These are phyloP conservation scores for Quercus glauca DNA, from an alignment of 306 rosid genomes.

Conservation along the genomic window DNA sequence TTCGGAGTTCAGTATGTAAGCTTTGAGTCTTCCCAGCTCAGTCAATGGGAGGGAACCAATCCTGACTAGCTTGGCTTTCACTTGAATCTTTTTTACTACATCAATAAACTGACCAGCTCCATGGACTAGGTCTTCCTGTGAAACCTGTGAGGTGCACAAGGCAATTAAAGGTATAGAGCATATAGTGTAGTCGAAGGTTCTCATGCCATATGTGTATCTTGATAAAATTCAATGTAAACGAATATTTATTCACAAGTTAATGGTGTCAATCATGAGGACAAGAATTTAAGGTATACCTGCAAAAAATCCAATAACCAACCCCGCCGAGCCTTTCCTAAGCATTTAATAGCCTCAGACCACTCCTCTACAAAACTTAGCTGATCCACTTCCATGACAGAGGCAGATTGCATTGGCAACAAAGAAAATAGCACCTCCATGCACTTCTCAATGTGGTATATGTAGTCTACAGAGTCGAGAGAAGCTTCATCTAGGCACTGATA, in stretches of 20 bases:
- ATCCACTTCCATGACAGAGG: conserved; percentile 15
- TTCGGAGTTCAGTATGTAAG: conserved; percentile 56
- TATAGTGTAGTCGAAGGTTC: neutral
- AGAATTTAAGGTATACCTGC: conserved; percentile 41
- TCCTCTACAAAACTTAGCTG: conserved; percentile 44
- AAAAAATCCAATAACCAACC: conserved; percentile 70
- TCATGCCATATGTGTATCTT: neutral
- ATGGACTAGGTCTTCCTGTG: conserved; percentile 47
- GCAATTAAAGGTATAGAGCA: conserved; percentile 1
- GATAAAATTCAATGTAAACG: neutral
- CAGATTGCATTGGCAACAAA: conserved; percentile 56
- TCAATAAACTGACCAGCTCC: conserved; percentile 34
- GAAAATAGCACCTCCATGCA: conserved; percentile 81
- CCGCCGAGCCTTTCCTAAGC: conserved; percentile 77
- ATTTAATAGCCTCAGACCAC: conserved; percentile 74
- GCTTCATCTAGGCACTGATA: conserved; percentile 66
- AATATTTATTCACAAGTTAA: neutral
- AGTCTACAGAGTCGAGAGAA: conserved; percentile 52
- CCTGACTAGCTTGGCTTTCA: conserved; percentile 68
- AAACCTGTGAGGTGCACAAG: conserved; percentile 50
- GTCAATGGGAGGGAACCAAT: conserved; percentile 55
- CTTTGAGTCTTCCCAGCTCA: conserved; percentile 78
- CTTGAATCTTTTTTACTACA: conserved; percentile 56
- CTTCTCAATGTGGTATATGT: conserved; percentile 59
- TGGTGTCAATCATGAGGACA: neutral